These are phyloP conservation scores for Dactylellina haptotyla DNA, from an alignment of 2,329 filamentous ascomycete genomes.

Conservation along the genomic window DNA sequence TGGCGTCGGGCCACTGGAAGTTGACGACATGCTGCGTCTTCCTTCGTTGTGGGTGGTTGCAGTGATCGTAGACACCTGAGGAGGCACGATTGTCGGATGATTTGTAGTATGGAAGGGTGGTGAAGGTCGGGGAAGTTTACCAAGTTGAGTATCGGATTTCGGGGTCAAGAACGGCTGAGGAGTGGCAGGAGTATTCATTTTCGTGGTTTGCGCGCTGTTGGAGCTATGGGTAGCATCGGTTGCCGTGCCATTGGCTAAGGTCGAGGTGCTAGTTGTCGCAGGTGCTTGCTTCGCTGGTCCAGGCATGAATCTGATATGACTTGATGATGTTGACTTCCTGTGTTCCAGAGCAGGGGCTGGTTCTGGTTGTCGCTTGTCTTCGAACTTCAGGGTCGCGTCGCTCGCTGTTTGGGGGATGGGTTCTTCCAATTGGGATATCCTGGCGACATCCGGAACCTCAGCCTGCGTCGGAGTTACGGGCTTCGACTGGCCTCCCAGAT, in stretches of 20 bases:
- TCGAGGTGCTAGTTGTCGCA: slow-evolving; percentile 10
- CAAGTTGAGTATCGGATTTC: slow-evolving; percentile 32
- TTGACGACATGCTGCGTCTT: slow-evolving; percentile 47
- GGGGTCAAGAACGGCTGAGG: slow-evolving; percentile 37
- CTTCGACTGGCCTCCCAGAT: slow-evolving; percentile 43
- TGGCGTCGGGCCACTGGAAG: slow-evolving; percentile 39
- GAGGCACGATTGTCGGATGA: slow-evolving; percentile 41
- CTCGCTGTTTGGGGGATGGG: neutral
- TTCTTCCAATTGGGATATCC: slow-evolving; percentile 7
- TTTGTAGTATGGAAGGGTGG: slow-evolving; percentile 50
- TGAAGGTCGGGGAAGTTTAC: slow-evolving; percentile 43
- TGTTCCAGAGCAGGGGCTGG: slow-evolving; percentile 14
- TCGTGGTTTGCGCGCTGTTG: slow-evolving; percentile 29
- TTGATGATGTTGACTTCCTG: slow-evolving; percentile 26
- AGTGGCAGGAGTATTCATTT: slow-evolving; percentile 41
- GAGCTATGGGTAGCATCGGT: slow-evolving; percentile 8
- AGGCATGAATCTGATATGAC: slow-evolving; percentile 40
- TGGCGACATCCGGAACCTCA: slow-evolving; percentile 38
- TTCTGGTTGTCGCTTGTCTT: slow-evolving; percentile 23
- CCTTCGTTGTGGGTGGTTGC: slow-evolving; percentile 48
- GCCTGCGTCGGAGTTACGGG: slow-evolving; percentile 46
- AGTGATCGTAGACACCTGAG: slow-evolving; percentile 43
- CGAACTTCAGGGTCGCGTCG: neutral
- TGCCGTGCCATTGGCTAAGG: slow-evolving; percentile 31
- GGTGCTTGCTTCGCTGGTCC: slow-evolving; percentile 32